Evolutionary conservation across 768 basidiomycete genomes (phyloP), one percentile per base, ranked within the genome.

Genomic region (Lactarius psammicola): DNA sequence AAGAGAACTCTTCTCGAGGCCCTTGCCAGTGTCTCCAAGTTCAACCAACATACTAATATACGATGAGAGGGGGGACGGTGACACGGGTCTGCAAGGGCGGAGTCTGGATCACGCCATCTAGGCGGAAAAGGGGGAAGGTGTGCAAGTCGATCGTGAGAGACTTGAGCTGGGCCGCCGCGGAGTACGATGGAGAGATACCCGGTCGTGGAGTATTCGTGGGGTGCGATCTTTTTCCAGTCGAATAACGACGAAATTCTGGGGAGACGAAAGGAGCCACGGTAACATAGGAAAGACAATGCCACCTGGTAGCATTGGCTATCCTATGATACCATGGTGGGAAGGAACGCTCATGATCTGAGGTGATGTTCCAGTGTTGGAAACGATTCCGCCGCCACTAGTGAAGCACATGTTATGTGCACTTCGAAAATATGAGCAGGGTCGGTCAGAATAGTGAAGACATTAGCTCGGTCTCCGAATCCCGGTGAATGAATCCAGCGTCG

Each of bases 361-460:
- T 20, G 38, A 42, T 55, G 38, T n/a, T 42, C 61, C 42, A 34
- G 33, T 1, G 26, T 26, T 11, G 31, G 55, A 57, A 63, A 63
- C 13, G 31, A n/a, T 36, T n/a, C 62, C 23, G 13, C n/a, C 17
- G 44, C 36, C 33, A 30, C 11, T 23, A 36, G 26, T 20, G 26
- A 28, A 10, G 18, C 18, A 7, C n/a, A 20, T 36, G 34, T 36
- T 36, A 10, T 36, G 13, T 10, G 34, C 36, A 38, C 15, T 38
- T 38, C 36, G 36, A 28, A n/a, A 53, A 17, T 2, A 53, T n/a
- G 11, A n/a, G 44, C 15, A 23, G 17, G 62, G 20, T 63, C 31
- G 9, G 15, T 26, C 23, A 49, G 62, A 0, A 26, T 42, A 20
- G 23, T 11, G 17, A 55, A 23, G 26, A 55, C 26, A 31, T n/a